A percentile compares a stretch with the other conserved stretches of the same genome.
These are phyloP conservation scores for Cordyceps javanica DNA, from an alignment of 2,329 filamentous ascomycete genomes.

Conservation along the genomic window DNA sequence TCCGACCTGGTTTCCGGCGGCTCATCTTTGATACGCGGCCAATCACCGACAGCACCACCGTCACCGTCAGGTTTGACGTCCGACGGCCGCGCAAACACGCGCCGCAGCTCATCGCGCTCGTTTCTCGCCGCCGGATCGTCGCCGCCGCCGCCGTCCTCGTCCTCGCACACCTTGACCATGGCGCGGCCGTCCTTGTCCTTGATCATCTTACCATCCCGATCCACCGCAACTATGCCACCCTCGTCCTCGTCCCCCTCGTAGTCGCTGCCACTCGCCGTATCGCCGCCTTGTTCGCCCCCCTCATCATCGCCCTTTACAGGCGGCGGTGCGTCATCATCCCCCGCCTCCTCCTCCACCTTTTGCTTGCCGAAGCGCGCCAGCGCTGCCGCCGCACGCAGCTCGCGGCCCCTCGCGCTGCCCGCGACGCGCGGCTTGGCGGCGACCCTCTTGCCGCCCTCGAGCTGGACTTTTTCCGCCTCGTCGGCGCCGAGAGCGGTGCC, in stretches of 20 bases:
- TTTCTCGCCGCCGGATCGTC: constrained; percentile 38
- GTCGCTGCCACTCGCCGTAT: constrained; percentile 41
- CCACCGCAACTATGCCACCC: constrained; percentile 43
- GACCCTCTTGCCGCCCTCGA: constrained; percentile 60
- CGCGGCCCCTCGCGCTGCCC: constrained; percentile 65
- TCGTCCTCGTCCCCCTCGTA: constrained; percentile 39
- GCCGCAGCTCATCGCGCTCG: constrained; percentile 61
- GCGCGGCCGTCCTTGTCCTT: constrained; percentile 60
- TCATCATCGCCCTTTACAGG: constrained; percentile 42
- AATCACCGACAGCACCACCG: background rate
- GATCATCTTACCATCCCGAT: constrained; percentile 58
- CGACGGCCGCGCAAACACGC: constrained; percentile 23
- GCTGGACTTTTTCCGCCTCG: constrained; percentile 54
- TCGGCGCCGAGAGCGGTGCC: constrained; percentile 66
- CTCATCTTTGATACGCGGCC: background rate
- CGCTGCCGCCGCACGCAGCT: constrained; percentile 70
- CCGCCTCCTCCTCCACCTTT: constrained; percentile 38
- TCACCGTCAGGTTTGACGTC: background rate
- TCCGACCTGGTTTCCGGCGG: background rate
- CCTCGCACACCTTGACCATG: constrained; percentile 70
- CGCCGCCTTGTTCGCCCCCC: constrained; percentile 21
- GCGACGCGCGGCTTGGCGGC: constrained; percentile 67
- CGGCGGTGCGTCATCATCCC: too few species aligned
- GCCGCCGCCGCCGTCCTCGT: constrained; percentile 41
- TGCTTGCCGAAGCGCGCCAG: constrained; percentile 63